These are phyloP conservation scores for Aspergillus coremiiformis DNA, from an alignment of 495 filamentous ascomycete genomes.

Conservation along the genomic window DNA sequence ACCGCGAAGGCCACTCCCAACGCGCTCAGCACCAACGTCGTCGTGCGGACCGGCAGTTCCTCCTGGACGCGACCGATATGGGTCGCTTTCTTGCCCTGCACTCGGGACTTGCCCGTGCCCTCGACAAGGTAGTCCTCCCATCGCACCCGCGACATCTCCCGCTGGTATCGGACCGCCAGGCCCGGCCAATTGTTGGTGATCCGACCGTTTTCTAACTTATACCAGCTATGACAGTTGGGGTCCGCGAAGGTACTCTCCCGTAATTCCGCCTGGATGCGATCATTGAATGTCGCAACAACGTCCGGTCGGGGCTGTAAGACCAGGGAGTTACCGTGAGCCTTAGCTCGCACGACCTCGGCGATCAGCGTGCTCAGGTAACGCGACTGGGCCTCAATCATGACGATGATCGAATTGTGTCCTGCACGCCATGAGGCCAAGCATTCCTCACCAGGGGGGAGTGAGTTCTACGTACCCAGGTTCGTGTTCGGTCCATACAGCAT, in stretches of 20 bases:
- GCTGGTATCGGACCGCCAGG: slow-evolving; percentile 45
- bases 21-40: slow-evolving; percentile 25
- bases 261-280: slow-evolving; percentile 38
- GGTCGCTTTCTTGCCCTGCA: slow-evolving; percentile 26
- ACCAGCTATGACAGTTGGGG: slow-evolving; percentile 49
- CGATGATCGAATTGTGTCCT: slow-evolving; percentile 48
- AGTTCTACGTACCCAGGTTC: slow-evolving; percentile 37
- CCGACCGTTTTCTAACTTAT: slow-evolving; percentile 44
- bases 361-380: slow-evolving; percentile 45
- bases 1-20: slow-evolving; percentile 19
- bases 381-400: slow-evolving; percentile 55
- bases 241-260: slow-evolving; percentile 42
- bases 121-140: slow-evolving; percentile 44
- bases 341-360: slow-evolving; percentile 29
- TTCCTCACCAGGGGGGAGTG: neutral
- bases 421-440: neutral
- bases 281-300: slow-evolving; percentile 37
- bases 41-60: slow-evolving; percentile 32
- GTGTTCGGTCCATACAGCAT: slow-evolving; percentile 55
- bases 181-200: slow-evolving; percentile 53
- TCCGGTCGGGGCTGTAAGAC: slow-evolving; percentile 30
- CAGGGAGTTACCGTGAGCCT: slow-evolving; percentile 29
- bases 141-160: slow-evolving; percentile 30
- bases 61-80: slow-evolving; percentile 38
- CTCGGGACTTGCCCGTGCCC: slow-evolving; percentile 26